Evolutionary conservation across 2,329 filamentous ascomycete species (phyloP).

Genomic region (Fusarium sp.): DNA sequence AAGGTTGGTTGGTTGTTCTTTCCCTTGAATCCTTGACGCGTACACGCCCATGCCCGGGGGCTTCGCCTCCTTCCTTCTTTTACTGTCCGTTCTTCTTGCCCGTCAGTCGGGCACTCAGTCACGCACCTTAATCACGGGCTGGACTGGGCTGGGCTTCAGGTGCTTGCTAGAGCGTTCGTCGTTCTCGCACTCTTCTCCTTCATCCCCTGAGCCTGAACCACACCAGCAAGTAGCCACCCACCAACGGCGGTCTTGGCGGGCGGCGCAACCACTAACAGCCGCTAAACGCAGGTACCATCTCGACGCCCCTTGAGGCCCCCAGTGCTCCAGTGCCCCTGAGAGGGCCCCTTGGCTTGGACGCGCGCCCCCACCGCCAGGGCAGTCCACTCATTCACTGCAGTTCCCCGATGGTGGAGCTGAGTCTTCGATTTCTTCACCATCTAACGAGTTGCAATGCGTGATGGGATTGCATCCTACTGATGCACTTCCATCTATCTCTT

Average conservation of each 20-base stretch:
- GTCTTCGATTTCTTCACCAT: conserved; percentile 4
- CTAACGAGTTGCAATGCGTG: not conserved
- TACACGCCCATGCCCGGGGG: conserved; percentile 11
- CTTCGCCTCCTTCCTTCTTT: conserved; percentile 30
- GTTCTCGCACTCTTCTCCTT: not conserved
- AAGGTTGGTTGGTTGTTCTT: not conserved
- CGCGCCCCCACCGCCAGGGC: conserved; percentile 13
- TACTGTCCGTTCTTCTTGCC: conserved; percentile 16
- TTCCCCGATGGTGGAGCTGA: conserved; percentile 6
- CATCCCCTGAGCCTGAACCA: conserved; percentile 34
- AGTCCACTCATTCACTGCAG: conserved; percentile 1
- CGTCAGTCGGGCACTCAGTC: not conserved
- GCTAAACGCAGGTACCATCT: conserved; percentile 36
- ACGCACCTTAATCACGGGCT: conserved; percentile 4
- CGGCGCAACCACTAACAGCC: conserved; percentile 31
- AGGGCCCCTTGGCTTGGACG: conserved; percentile 3
- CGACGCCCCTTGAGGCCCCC: conserved; percentile 21
- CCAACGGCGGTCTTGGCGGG: conserved; percentile 31
- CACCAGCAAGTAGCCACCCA: conserved; percentile 24
- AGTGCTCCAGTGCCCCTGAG: conserved; percentile 25
- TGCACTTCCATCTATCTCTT: conserved; percentile 1
- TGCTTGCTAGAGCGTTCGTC: not conserved
- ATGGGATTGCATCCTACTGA: conserved; percentile 1
- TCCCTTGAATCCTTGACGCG: conserved; percentile 7
- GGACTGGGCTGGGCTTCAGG: not conserved